Evolutionary conservation across 140 eudicot genomes (phyloP), one percentile per base, ranked within the genome.

Genomic region (Flaveria floridana): DNA sequence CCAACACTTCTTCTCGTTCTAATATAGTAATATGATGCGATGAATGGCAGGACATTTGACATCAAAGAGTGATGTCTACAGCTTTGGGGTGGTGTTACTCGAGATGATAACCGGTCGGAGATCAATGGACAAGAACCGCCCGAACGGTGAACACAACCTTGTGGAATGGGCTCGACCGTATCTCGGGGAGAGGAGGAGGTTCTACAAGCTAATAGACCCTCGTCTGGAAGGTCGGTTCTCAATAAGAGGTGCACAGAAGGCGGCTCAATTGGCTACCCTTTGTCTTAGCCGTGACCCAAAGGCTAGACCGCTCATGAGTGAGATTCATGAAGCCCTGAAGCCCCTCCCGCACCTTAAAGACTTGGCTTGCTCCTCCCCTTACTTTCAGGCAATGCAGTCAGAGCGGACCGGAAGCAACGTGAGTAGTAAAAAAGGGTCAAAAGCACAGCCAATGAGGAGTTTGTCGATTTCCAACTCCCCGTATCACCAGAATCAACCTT

Each of bases 111-210:
- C 96, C 0, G 97, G 96, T 10, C 80, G 96, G 67, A 92, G 96
- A 78, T 92, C 97, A 14, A 92, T 92, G 97, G 97, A 92, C 81
- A 92, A 89, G 66, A 87, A 58, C 73, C 78, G 94, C 42, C 96
- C 96, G 4, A 85, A 79, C 6, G 96, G 97, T 2, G 96, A 92
- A 70, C 97, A 92, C 61, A 92, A 92, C 76, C 80, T 92, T 48
- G 92, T 92, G 44, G 97, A 92, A 71, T 92, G 97, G 97, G 96
- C 97, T 10, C 78, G 92, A 52, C 96, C 91, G 0, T 86, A 84
- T 83, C 87, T 92, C 3, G 85, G 82, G 44, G 97, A 92, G 64
- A 78, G 89, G 44, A 79, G 94, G 46, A 77, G 91, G 78, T 87
- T 87, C 75, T 92, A 89, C 42, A 73, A 82, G 77, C 79, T 92